Conservation (phyloP, 2,329 filamentous ascomycete species). For the Penicillium palitans region DNA sequence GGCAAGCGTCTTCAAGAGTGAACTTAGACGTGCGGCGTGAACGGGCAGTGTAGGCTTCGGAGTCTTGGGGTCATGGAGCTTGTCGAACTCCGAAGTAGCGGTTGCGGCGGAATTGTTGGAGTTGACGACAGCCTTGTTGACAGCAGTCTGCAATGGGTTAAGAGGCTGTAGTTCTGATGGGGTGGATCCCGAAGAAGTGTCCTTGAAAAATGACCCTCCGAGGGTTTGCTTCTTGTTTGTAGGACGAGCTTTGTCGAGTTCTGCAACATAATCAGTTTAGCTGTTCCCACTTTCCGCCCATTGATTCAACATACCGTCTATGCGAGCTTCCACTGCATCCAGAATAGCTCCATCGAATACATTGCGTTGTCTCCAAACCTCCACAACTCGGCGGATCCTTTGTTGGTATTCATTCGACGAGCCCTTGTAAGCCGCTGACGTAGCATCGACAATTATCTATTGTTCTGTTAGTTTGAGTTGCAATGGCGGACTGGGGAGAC, state of each 20-base stretch:
- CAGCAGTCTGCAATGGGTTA: slow-evolving; percentile 69
- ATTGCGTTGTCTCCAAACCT: slow-evolving; percentile 84
- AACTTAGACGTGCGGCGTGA: slow-evolving; percentile 83
- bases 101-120: slow-evolving; percentile 66
- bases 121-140: slow-evolving; percentile 70
- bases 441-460: slow-evolving; percentile 82
- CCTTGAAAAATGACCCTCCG: slow-evolving; percentile 70
- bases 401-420: slow-evolving; percentile 80
- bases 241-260: slow-evolving; percentile 57
- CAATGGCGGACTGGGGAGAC: slow-evolving; percentile 17
- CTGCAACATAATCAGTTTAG: slow-evolving; percentile 32
- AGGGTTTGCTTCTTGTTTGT: slow-evolving; percentile 57
- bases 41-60: slow-evolving; percentile 79
- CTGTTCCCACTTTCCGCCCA: neutral
- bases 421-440: slow-evolving; percentile 84
- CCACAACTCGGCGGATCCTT: slow-evolving; percentile 84
- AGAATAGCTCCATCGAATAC: slow-evolving; percentile 85
- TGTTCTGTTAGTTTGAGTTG: slow-evolving; percentile 23
- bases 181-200: slow-evolving; percentile 53
- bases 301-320: slow-evolving; percentile 64
- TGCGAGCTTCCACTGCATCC: slow-evolving; percentile 72
- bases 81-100: slow-evolving; percentile 80
- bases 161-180: slow-evolving; percentile 77
- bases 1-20: slow-evolving; percentile 84
- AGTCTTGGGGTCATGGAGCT: slow-evolving; percentile 70